Evolutionary conservation across 257 asterid genomes (phyloP).

Genomic region (Solanum gandarillasii): DNA sequence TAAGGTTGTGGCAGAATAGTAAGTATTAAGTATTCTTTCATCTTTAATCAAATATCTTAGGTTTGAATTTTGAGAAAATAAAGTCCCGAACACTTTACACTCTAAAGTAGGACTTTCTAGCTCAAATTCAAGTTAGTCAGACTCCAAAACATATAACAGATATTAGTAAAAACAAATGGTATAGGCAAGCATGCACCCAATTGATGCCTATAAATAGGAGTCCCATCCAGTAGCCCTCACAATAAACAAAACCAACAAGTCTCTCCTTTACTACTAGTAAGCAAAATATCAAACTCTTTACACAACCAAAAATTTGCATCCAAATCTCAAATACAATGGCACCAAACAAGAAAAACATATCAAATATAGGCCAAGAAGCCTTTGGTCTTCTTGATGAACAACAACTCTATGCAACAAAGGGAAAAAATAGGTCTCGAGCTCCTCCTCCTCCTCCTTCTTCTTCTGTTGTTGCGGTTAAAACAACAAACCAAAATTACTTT

Average conservation of each 20-base stretch:
- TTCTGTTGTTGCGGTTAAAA: background rate
- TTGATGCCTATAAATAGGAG: background rate
- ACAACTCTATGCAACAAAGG: background rate
- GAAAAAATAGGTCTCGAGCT: background rate
- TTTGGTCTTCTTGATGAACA: background rate
- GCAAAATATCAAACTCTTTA: background rate
- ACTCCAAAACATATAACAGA: background rate
- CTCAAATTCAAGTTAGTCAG: background rate
- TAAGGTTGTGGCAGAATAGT: background rate
- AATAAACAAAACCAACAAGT: background rate
- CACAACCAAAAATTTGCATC: background rate
- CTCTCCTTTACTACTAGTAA: background rate
- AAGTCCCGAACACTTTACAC: background rate
- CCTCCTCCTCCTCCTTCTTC: background rate
- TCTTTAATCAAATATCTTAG: background rate
- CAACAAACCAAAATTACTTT: background rate
- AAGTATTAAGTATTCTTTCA: background rate
- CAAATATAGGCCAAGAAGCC: background rate
- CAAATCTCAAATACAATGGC: background rate
- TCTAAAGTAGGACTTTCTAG: background rate
- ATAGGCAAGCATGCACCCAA: background rate
- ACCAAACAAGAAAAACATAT: background rate
- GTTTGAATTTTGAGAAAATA: fast-evolving
- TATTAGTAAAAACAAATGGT: background rate
- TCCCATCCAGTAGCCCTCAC: background rate